Evolutionary conservation across 176 grass and related monocot species (phyloP).

Genomic region (Luzula sylvatica): DNA sequence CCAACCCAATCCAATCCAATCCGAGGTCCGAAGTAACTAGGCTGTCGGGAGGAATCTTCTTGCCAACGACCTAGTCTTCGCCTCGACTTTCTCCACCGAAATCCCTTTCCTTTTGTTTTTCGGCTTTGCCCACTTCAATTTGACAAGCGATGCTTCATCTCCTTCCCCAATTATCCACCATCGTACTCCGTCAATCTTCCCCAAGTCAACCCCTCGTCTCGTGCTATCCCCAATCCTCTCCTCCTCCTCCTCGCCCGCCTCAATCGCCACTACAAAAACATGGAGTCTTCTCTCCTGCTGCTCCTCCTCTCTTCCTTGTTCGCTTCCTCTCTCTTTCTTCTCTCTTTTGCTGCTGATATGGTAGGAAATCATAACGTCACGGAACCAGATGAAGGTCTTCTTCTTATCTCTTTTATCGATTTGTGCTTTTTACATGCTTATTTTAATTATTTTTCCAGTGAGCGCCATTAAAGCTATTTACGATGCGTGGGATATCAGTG

Average conservation of each 20-base stretch:
- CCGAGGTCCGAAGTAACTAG: no score
- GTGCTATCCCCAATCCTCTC: neutral
- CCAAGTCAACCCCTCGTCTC: slow-evolving; percentile 8
- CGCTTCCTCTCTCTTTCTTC: slow-evolving; percentile 1
- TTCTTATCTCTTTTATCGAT: slow-evolving; percentile 1
- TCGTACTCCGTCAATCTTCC: slow-evolving; percentile 1
- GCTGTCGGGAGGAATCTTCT: neutral
- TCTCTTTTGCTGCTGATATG: neutral
- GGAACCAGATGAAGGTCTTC: neutral
- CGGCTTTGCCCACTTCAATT: slow-evolving; percentile 3
- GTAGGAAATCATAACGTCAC: neutral
- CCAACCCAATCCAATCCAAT: no score
- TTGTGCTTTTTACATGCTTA: neutral
- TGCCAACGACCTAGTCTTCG: slow-evolving; percentile 8
- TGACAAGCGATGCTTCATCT: slow-evolving; percentile 1
- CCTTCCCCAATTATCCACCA: neutral
- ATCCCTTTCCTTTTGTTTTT: neutral
- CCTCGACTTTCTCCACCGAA: neutral
- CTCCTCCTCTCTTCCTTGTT: slow-evolving; percentile 1
- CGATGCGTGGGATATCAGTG: neutral
- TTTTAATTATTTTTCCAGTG: neutral
- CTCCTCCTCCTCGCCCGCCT: neutral
- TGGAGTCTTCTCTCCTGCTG: slow-evolving; percentile 1
- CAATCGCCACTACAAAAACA: neutral
- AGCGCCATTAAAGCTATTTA: neutral